phyloP scores from a whole-genome alignment of 176 grass and related monocot genomes.

The Carex scoparia region DNA sequence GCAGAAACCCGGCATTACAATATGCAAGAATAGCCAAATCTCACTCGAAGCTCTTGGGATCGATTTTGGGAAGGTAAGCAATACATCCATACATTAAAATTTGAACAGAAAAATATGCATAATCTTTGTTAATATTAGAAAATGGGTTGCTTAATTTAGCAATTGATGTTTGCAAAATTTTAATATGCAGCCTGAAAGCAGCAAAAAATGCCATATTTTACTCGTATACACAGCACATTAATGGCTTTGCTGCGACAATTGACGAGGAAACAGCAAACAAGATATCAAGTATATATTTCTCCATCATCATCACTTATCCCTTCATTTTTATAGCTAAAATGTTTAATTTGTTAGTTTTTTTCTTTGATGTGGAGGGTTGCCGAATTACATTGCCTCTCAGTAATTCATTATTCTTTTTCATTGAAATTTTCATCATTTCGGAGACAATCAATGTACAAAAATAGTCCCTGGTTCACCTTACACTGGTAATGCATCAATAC shows the following conservation, averaged over 20 bases:
- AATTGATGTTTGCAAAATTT: neutral
- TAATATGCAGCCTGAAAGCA: conserved; percentile 32
- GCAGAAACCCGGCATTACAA: conserved; percentile 16
- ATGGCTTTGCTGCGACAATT: conserved; percentile 67
- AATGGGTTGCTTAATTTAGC: no score
- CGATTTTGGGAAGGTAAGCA: conserved; percentile 52
- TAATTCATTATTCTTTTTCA: neutral
- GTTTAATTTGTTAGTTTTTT: neutral
- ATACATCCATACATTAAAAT: neutral
- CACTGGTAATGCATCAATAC: neutral
- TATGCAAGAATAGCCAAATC: conserved; percentile 20
- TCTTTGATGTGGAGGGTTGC: neutral
- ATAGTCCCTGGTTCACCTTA: neutral
- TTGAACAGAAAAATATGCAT: neutral
- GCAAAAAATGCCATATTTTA: conserved; percentile 62
- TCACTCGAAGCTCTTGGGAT: conserved; percentile 59
- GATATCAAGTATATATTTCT: conserved; percentile 41
- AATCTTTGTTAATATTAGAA: neutral
- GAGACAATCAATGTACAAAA: neutral
- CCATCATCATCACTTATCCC: neutral
- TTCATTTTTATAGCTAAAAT: neutral
- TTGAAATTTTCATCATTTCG: neutral
- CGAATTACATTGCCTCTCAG: no score
- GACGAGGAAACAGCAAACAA: conserved; percentile 33
- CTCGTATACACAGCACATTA: conserved; percentile 74